Evolutionary conservation across 2,329 filamentous ascomycete species (phyloP), one percentile per base, ranked within the genome.

Genomic region (Ophiostoma sp.): DNA sequence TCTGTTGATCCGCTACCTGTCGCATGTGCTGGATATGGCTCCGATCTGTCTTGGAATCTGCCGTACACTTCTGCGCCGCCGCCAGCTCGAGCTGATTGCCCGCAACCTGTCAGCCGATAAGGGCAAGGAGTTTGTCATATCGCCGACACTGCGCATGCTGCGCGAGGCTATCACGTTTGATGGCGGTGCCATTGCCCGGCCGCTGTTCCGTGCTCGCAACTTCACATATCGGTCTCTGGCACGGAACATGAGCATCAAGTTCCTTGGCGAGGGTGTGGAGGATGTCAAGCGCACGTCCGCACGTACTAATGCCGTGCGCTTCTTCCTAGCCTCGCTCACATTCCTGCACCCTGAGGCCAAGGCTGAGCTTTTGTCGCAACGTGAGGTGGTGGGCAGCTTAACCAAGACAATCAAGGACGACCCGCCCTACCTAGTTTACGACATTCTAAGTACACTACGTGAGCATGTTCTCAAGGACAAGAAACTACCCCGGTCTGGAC

Each of bases 111-210:
- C 93, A 3, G 90, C 93, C 0, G 91, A 93, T 31, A 95, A 94
- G 81, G 87, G 90, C 66, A 97, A 97, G 79, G 94, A 94, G 52
- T 94, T 93, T 81, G 85, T 98, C 74, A 95, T 98, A 75, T 96
- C 94, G 2, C 95, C 96, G 0, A 95, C 93, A 31, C 84, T 99
- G 74, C 90, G 95, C 73, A 84, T 99, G 70, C 87, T 99, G 74
- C 93, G 91, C 70, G 95, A 99, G 82, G 87, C 95, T n/a, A 89
- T 93, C 19, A 90, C 87, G 72, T 92, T 97, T 76, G 95, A 98
- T 81, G 94, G 94, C 19, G 97, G 96, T 17, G 88, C 90, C 57
- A 87, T 94, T 72, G 93, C 95, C 36, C 91, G 89, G 77, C 87
- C 91, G 63, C 86, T 98, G 45, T 97, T 97, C 80, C 87, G 92